Conservation (phyloP, 768 basidiomycete species). For the Rhodotorula toruloides region DNA sequence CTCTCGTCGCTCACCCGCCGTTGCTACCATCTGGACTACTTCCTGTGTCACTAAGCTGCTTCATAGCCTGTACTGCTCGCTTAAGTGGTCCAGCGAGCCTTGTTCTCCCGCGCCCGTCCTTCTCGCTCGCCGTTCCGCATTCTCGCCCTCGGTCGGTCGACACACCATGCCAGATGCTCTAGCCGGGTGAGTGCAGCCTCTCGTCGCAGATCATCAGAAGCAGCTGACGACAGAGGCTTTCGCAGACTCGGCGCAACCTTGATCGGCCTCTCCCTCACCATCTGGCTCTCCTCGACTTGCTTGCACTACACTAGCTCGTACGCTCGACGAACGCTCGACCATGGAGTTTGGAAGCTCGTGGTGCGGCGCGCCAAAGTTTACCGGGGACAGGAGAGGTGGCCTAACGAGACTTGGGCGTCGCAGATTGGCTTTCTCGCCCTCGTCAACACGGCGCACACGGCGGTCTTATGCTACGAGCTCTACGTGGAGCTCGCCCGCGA, state of each 20-base stretch:
- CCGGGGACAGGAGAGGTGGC: not conserved
- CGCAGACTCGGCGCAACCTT: slow-evolving; percentile 19
- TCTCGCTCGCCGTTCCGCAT: too few species aligned
- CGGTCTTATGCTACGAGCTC: not conserved
- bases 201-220: too few species aligned
- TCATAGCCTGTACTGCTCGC: too few species aligned
- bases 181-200: slow-evolving; percentile 22
- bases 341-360: not conserved
- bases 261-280: slow-evolving; percentile 8
- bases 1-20: too few species aligned
- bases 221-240: not conserved
- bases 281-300: slow-evolving; percentile 12
- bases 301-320: not conserved
- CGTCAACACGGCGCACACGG: slow-evolving; percentile 10
- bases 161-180: not conserved
- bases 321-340: not conserved
- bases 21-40: too few species aligned
- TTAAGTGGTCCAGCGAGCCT: too few species aligned
- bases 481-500: slow-evolving; percentile 3
- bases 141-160: too few species aligned
- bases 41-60: too few species aligned
- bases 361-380: not conserved
- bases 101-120: too few species aligned
- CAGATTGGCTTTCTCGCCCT: slow-evolving; percentile 2
- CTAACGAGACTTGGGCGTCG: too few species aligned